A percentile compares a stretch with the other conserved stretches of the same genome.
Conservation (phyloP, 2,329 filamentous ascomycete species). For the Colletotrichum coccodes region DNA sequence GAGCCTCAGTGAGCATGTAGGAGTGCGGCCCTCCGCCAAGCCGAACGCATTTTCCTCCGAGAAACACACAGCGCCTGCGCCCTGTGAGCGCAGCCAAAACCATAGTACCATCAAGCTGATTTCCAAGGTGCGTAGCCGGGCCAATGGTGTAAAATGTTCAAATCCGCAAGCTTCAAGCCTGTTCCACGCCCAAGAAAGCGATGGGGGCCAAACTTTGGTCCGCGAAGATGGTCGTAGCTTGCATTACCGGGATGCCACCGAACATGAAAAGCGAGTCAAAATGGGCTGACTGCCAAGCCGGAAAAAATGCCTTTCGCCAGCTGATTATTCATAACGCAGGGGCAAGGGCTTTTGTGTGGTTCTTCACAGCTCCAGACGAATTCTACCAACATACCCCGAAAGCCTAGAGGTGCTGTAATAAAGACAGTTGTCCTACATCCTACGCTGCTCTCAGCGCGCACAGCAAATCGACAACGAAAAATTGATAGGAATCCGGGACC, state of each 20-base stretch:
- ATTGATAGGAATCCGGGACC: neutral
- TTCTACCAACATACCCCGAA: neutral
- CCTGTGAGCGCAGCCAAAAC: neutral
- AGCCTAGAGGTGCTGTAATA: neutral
- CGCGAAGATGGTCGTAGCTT: neutral
- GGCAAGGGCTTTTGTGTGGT: neutral
- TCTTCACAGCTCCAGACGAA: neutral
- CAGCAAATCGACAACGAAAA: neutral
- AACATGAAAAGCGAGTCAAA: constrained; percentile 10
- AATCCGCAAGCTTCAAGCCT: neutral
- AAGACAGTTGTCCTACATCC: neutral
- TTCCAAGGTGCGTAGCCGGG: neutral
- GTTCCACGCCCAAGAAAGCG: neutral
- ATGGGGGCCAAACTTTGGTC: neutral
- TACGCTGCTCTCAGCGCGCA: neutral
- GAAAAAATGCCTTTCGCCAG: constrained; percentile 3
- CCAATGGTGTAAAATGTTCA: neutral
- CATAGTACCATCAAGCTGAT: neutral
- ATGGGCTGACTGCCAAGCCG: constrained; percentile 30
- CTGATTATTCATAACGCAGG: neutral
- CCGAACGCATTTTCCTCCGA: neutral
- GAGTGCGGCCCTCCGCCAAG: neutral
- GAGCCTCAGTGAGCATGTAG: neutral
- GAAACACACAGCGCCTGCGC: neutral
- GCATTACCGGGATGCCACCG: neutral